These are phyloP conservation scores for Reticulascus tulasneorum DNA, from an alignment of 2,329 filamentous ascomycete species.

Conservation along the genomic window DNA sequence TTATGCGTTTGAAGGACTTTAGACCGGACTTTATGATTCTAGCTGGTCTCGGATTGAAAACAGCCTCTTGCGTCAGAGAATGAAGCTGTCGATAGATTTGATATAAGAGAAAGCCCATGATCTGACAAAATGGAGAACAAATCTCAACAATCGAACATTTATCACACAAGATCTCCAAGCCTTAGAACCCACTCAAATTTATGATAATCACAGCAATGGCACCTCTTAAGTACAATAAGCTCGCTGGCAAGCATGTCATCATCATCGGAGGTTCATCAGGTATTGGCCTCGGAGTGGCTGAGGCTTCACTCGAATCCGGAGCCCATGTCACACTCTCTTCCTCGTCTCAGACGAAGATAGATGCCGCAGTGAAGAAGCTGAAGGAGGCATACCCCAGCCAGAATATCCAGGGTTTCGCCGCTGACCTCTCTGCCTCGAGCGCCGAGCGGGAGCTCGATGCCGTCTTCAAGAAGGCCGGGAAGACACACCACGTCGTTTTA, in stretches of 20 bases:
- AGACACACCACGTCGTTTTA: conserved; percentile 45
- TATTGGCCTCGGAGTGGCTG: conserved; percentile 58
- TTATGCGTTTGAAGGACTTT: no score
- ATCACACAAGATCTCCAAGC: no score
- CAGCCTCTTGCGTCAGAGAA: no score
- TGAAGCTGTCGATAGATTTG: no score
- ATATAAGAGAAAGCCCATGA: no score
- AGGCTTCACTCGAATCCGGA: conserved; percentile 51
- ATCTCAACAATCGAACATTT: no score
- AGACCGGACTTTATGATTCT: no score
- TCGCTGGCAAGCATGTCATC: conserved; percentile 40
- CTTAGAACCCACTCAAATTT: no score
- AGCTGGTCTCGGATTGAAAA: no score
- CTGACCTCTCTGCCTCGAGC: neutral
- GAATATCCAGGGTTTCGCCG: conserved; percentile 24
- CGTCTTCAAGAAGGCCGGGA: conserved; percentile 3
- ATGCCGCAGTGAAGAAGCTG: conserved; percentile 40
- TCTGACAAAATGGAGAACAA: no score
- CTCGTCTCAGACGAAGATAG: conserved; percentile 47
- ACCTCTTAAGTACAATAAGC: conserved; percentile 22
- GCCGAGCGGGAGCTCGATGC: conserved; percentile 39
- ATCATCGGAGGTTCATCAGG: conserved; percentile 62
- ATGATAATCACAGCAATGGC: neutral
- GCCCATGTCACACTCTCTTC: conserved; percentile 56
- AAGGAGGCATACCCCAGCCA: neutral